Evolutionary conservation across 306 rosid genomes (phyloP), one percentile per base, ranked within the genome.

Genomic region (Casuarina equisetifolia): DNA sequence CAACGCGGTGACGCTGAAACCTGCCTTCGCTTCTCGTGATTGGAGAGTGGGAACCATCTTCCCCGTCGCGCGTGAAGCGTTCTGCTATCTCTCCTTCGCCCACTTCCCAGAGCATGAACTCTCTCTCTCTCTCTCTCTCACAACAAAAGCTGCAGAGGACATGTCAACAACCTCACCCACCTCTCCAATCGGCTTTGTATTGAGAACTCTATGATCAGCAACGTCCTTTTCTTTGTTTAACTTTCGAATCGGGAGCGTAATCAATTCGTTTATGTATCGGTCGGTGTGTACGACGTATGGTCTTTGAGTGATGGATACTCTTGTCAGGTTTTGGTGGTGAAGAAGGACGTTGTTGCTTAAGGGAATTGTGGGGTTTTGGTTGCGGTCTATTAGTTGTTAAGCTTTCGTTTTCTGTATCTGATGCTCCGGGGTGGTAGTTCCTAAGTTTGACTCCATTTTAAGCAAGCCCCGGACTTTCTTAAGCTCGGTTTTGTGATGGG

Each of bases 321-420:
- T n/a, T 79, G 78, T 20, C 51, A 11, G 49, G 50, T 40, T 71
- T 66, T 68, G 72, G 72, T 79, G 84, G 72, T 82, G 85, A 80
- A 81, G 84, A 51, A 51, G 48, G 25, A 32, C 35, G 61, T 80
- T 66, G 55, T 89, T 82, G 80, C 91, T 87, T 88, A 48, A 35
- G 76, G 66, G 83, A 73, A 73, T 79, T 66, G 50, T 66, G 50
- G 71, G 72, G 67, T 48, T 80, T 86, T 54, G 77, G 87, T 66
- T 66, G 15, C 63, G 80, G 85, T 85, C 89, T 80, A 86, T 84
- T 87, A 82, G 97, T 88, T 89, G 99, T 83, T 92, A 84, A 75
- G 73, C 92, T 91, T 85, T 95, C 99, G 63, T 75, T 88, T 79
- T 94, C 97, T 73, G 78, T 74, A 75, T 86, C 87, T 85, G 86